These are phyloP conservation scores for Apostasia shenzhenica DNA, from an alignment of 106 monocot genomes.

Conservation along the genomic window DNA sequence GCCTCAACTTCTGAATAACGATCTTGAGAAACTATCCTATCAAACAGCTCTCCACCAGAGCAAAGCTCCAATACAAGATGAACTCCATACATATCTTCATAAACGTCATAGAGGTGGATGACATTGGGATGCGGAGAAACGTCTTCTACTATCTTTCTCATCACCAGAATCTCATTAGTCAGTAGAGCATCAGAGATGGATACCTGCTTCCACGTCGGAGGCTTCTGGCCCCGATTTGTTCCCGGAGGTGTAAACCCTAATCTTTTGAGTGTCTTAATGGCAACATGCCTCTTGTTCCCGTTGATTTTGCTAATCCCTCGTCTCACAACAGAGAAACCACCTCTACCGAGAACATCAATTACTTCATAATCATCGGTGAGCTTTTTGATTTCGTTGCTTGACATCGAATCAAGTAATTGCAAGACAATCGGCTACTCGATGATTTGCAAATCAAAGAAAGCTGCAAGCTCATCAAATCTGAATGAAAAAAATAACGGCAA, in stretches of 20 bases:
- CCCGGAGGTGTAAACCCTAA: slow-evolving; percentile 26
- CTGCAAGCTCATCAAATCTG: background rate
- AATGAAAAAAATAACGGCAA: background rate
- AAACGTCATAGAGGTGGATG: slow-evolving; percentile 54
- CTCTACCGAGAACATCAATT: slow-evolving; percentile 42
- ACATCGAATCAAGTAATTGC: slow-evolving; percentile 3
- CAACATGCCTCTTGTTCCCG: slow-evolving; percentile 24
- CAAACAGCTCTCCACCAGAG: slow-evolving; percentile 67
- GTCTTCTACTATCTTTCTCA: slow-evolving; percentile 62
- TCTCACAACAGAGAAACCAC: slow-evolving; percentile 66
- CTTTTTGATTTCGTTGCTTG: slow-evolving; percentile 29
- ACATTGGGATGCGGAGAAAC: slow-evolving; percentile 67
- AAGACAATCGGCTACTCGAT: background rate
- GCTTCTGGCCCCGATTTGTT: slow-evolving; percentile 3
- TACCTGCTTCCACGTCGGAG: slow-evolving; percentile 35
- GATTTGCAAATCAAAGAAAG: background rate
- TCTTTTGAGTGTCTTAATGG: slow-evolving; percentile 57
- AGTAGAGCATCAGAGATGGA: slow-evolving; percentile 58
- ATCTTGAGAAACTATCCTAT: slow-evolving; percentile 38
- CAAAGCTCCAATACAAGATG: slow-evolving; percentile 65
- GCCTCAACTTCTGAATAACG: slow-evolving; percentile 52
- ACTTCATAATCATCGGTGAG: slow-evolving; percentile 59
- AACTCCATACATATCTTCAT: slow-evolving; percentile 49
- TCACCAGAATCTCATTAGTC: slow-evolving; percentile 65
- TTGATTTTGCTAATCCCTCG: slow-evolving; percentile 37